Base-by-base conservation (phyloP, 495 filamentous ascomycete genomes). In the Aspergillus hancockii region DNA sequence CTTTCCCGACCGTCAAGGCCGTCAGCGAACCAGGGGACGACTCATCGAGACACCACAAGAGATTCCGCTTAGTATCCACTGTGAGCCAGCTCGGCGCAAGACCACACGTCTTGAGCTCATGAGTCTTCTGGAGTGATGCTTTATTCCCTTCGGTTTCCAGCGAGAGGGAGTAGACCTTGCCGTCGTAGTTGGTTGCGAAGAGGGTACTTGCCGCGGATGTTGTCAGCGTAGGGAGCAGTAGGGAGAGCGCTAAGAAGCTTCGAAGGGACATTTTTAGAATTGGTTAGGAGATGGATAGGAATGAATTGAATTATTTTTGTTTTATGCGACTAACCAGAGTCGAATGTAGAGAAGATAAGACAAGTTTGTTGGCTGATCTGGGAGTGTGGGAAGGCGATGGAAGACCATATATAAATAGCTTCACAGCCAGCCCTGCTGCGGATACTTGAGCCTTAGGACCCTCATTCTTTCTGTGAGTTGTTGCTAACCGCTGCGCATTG, bases 11-110 rank as follows among this genome's bases (percentile, higher is more conserved):
- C 5, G 45, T 34, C 13, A 73, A 65, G 5, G 68, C 61, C 1
- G 64, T 73, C 49, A 77, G 19, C 0, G 72, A 68, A n/a, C 74
- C 71, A 38, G 71, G 63, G 9, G 57, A 66, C 4, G 60, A 61
- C 56, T 89, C 87, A 54, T 88, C 81, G 31, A 84, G 68, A 71
- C 85, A 88, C 74, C 87, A 89, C 22, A 89, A 64, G 10, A 79
- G 71, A 10, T 69, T 64, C 40, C 78, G 72, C 46, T 67, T 61
- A 14, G 73, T 18, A 68, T 96, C 84, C 34, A 83, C 74, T 8
- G 78, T 78, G 49, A 88, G 66, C 83, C 84, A 88, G 47, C 83
- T 82, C n/a, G 85, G 81, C 62, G 82, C 80, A 19, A 63, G 60
- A 14, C 75, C 81, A 70, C 85, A 88, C 40, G 74, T 69, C 36